Percentiles rank a stretch among this genome's conserved stretches.
Conservation (phyloP, 192 early-diverging fungal genomes). For the Backusella morwellensis region DNA sequence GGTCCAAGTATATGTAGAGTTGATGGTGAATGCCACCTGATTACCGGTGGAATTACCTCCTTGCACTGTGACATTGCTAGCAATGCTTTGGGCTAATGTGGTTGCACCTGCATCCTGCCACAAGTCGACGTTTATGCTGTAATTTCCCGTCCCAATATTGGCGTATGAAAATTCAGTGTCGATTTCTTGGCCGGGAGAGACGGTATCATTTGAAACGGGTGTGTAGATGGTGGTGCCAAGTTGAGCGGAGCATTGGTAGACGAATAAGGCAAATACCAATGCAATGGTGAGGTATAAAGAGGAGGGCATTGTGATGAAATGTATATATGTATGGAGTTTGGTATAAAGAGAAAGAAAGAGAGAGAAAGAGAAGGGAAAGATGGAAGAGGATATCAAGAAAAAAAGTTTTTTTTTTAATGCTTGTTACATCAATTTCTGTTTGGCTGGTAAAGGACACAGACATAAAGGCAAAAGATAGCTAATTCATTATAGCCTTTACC, state of each 20-base stretch:
- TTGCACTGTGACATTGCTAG: not conserved
- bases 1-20: conserved; percentile 21
- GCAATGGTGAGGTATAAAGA: not conserved
- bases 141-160: conserved; percentile 29
- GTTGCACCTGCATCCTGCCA: conserved; percentile 10
- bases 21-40: not conserved
- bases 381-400: not conserved
- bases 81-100: conserved; percentile 6
- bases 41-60: conserved; percentile 23
- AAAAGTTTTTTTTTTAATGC: not conserved
- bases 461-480: not conserved
- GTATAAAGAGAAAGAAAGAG: not conserved
- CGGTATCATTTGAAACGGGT: conserved; percentile 17
- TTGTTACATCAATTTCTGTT: not conserved
- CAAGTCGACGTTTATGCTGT: conserved; percentile 8
- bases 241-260: conserved; percentile 17
- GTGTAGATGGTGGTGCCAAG: conserved; percentile 13
- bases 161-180: conserved; percentile 18
- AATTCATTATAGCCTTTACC: conserved; percentile 5
- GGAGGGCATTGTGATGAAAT: not conserved
- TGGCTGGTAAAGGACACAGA: not conserved
- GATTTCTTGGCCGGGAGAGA: conserved; percentile 12
- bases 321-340: not conserved
- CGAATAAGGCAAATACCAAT: not conserved
- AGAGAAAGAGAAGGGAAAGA: not conserved